Evolutionary conservation across 306 rosid species (phyloP), one percentile per base, ranked within the genome.

Genomic region (Ziziphus jujuba): DNA sequence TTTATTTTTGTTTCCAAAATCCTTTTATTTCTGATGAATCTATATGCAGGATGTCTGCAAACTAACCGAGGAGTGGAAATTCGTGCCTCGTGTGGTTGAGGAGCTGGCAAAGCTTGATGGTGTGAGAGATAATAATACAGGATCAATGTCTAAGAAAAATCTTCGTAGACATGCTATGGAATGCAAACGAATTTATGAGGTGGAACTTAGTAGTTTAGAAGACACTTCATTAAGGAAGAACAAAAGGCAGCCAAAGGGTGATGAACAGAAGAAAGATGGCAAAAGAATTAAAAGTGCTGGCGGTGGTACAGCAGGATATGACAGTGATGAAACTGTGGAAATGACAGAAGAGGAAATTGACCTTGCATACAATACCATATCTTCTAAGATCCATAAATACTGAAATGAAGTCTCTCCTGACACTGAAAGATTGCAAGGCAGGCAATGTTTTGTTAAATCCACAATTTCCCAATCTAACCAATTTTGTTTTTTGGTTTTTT

Each of bases 281-380:
- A 79, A 68, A 66, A 77, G 68, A 79, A 56, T 71, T 21, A 71
- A 75, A 61, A 76, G 23, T 24, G 33, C 63, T 43, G 56, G 67
- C 59, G 55, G 58, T 55, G 79, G 33, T 28, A 4, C 73, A 52
- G 61, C 25, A 15, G 92, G 67, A 40, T 89, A 86, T 67, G 96
- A 92, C 57, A 92, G 93, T 71, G 95, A 92, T 71, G 95, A 87
- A 45, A 92, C 98, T 13, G 53, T 87, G 14, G 98, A 87, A 83
- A 92, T 92, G 98, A 84, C 96, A 0, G 96, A 87, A 84, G 85
- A 87, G 68, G 97, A 89, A 73, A 89, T 90, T 68, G 93, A 86
- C 54, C 71, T 67, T 77, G 93, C 97, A 65, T 90, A 75, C 73
- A 77, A 80, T 17, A 74, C 56, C 51, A 45, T 87, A 72, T 78